These are phyloP conservation scores for Didymella lethalis DNA, from an alignment of 2,329 filamentous ascomycete species.

Conservation along the genomic window DNA sequence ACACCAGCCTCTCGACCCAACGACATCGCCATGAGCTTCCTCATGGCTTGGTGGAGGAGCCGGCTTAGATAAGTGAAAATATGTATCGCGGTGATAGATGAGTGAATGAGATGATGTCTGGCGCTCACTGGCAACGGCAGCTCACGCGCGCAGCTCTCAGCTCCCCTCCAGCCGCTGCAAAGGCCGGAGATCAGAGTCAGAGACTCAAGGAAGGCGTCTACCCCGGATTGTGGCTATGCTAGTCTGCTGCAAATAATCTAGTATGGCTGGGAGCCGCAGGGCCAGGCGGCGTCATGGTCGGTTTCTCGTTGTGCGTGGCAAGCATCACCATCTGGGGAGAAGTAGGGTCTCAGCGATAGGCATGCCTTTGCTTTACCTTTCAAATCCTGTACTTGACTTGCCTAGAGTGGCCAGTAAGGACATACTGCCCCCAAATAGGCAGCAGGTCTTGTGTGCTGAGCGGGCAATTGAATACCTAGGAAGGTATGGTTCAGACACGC, in stretches of 20 bases:
- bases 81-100: neutral
- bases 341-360: no score
- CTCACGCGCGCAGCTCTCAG: neutral
- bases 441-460: neutral
- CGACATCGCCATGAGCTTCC: neutral
- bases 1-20: constrained; percentile 1
- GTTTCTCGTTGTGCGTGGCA: neutral
- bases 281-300: neutral
- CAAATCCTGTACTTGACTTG: no score
- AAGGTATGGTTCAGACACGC: neutral
- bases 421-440: no score
- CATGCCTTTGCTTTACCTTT: no score
- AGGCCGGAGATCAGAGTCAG: neutral
- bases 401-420: no score
- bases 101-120: neutral
- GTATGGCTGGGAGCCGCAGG: neutral
- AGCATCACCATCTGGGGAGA: neutral
- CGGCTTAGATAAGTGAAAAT: neutral
- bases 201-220: neutral
- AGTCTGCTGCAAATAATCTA: neutral
- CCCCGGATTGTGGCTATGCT: neutral
- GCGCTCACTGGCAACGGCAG: neutral
- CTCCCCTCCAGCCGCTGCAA: neutral
- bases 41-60: no score
- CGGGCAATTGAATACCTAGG: neutral